These are phyloP conservation scores for Bjerkandera adusta DNA, from an alignment of 1,284 basidiomycete genomes.

Conservation along the genomic window DNA sequence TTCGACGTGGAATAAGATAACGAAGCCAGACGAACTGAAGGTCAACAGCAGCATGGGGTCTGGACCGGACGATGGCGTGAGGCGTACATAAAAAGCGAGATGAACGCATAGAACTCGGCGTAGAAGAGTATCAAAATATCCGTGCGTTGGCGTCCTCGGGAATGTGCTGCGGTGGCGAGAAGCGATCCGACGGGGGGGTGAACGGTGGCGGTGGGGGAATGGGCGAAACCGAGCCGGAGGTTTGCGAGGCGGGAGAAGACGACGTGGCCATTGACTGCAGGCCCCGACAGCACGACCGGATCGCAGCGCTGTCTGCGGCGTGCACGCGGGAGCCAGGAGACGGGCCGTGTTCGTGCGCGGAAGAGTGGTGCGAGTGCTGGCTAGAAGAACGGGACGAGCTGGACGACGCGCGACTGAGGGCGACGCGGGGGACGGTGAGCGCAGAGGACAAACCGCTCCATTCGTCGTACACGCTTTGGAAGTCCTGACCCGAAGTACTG, in stretches of 20 bases:
- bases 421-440: constrained; percentile 7
- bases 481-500: constrained; percentile 7
- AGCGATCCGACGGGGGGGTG: constrained; percentile 4
- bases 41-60: no score
- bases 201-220: constrained; percentile 11
- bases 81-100: no score
- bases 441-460: constrained; percentile 8
- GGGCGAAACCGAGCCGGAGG: not conserved
- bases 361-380: constrained; percentile 15
- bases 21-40: no score
- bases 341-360: constrained; percentile 9
- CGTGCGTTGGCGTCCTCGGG: constrained; percentile 8
- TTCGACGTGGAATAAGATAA: no score
- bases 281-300: constrained; percentile 7
- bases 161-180: not conserved
- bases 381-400: constrained; percentile 18
- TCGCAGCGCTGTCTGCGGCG: constrained; percentile 2
- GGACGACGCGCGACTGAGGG: constrained; percentile 17
- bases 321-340: constrained; percentile 2
- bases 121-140: constrained; percentile 14
- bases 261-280: constrained; percentile 3
- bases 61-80: no score
- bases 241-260: constrained; percentile 1
- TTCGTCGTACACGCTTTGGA: constrained; percentile 14
- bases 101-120: no score